These are phyloP conservation scores for Astragalus glycyphyllos DNA, from an alignment of 306 rosid species.

Conservation along the genomic window DNA sequence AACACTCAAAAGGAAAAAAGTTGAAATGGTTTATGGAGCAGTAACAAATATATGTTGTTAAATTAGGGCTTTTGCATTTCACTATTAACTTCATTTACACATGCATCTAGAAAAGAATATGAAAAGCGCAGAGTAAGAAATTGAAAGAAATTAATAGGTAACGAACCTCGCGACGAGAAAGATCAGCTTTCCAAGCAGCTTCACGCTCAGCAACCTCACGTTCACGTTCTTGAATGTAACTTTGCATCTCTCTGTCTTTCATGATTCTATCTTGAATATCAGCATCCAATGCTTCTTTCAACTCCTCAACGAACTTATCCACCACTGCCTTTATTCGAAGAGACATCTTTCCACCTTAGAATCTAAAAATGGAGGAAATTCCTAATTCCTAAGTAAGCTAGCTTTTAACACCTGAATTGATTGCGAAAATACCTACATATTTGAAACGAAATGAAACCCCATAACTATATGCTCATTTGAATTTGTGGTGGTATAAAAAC, in stretches of 20 bases:
- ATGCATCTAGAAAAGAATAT: not conserved
- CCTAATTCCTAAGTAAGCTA: too few relatives aligned
- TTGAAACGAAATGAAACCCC: not conserved
- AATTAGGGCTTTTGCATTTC: constrained; percentile 20
- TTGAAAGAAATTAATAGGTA: constrained; percentile 28
- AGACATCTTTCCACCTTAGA: constrained; percentile 62
- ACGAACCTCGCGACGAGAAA: constrained; percentile 95
- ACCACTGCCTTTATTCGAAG: constrained; percentile 91
- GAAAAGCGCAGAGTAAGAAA: not conserved
- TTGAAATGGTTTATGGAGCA: constrained; percentile 18
- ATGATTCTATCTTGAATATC: constrained; percentile 93
- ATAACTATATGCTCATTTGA: not conserved
- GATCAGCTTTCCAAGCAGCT: constrained; percentile 99
- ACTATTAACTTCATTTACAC: not conserved
- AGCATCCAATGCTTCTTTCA: constrained; percentile 93
- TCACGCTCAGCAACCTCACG: constrained; percentile 99
- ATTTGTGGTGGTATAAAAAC: constrained; percentile 3
- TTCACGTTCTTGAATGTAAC: constrained; percentile 94
- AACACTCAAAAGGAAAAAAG: too few relatives aligned
- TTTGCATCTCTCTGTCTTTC: constrained; percentile 99
- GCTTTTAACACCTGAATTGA: too few relatives aligned
- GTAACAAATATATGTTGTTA: constrained; percentile 4
- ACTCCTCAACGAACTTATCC: constrained; percentile 91
- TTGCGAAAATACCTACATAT: too few relatives aligned
- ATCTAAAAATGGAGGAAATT: not conserved